Conservation (phyloP, 2,329 filamentous ascomycete species). For the Chrysoporthe deuterocubensis region DNA sequence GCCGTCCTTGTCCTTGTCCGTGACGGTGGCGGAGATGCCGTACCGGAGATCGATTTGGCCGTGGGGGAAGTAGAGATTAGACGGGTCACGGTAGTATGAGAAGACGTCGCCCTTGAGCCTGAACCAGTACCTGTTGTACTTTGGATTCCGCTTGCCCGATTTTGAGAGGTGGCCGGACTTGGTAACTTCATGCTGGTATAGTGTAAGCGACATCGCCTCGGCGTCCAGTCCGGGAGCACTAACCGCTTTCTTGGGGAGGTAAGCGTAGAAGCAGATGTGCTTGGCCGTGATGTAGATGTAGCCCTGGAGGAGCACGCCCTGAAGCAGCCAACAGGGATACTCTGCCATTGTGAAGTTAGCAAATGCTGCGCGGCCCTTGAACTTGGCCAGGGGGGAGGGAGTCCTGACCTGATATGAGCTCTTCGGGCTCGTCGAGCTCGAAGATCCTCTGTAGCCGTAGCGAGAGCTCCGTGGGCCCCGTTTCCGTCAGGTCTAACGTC, state of each 20-base stretch:
- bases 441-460: constrained; percentile 82
- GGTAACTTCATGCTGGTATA: constrained; percentile 66
- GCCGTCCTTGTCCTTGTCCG: constrained; percentile 77
- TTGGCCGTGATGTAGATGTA: constrained; percentile 94
- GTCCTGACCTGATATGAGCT: constrained; percentile 73
- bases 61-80: constrained; percentile 87
- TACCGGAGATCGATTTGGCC: constrained; percentile 93
- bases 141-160: constrained; percentile 83
- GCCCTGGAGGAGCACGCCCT: constrained; percentile 89
- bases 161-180: constrained; percentile 92
- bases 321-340: constrained; percentile 91
- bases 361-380: constrained; percentile 1
- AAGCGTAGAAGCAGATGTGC: constrained; percentile 97
- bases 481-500: constrained; percentile 39
- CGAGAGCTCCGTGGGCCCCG: constrained; percentile 64
- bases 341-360: constrained; percentile 53
- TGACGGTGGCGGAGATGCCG: constrained; percentile 81
- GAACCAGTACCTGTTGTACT: constrained; percentile 92
- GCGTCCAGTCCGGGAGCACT: constrained; percentile 37
- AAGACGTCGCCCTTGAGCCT: constrained; percentile 88
- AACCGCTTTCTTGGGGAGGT: constrained; percentile 90
- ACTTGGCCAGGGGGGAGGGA: constrained; percentile 7
- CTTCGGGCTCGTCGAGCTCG: constrained; percentile 78
- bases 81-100: constrained; percentile 83
- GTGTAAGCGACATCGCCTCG: constrained; percentile 16